These are phyloP conservation scores for Castanospermum australe DNA, from an alignment of 306 rosid species.

Conservation along the genomic window DNA sequence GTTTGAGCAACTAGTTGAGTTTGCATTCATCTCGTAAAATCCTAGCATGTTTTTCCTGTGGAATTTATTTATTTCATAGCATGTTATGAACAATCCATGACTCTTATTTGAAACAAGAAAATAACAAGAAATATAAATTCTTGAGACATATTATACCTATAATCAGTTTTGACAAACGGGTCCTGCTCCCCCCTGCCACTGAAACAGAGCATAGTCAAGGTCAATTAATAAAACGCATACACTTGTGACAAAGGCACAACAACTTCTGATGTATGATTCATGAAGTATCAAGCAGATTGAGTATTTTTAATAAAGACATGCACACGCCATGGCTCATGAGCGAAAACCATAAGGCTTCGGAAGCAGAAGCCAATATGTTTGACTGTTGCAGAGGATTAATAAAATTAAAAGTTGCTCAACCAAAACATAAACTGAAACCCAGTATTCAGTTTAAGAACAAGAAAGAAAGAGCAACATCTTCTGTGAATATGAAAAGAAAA, in stretches of 20 bases:
- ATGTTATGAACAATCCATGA: not conserved
- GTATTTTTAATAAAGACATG: not conserved
- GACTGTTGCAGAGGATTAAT: too few species aligned
- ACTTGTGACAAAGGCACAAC: not conserved
- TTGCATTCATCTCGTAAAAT: not conserved
- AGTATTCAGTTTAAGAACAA: not conserved
- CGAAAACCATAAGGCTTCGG: not conserved
- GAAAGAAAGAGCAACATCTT: not conserved
- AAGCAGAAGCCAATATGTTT: too few species aligned
- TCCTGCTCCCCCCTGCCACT: constrained; percentile 24
- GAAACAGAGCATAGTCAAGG: constrained; percentile 18
- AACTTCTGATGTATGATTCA: not conserved
- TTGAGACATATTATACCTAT: constrained; percentile 23
- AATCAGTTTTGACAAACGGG: constrained; percentile 13
- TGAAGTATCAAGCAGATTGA: not conserved
- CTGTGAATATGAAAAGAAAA: not conserved
- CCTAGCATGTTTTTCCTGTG: not conserved
- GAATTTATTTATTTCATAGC: not conserved
- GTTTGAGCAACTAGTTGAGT: not conserved
- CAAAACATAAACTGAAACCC: not conserved
- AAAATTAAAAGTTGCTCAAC: too few species aligned
- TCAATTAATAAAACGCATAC: not conserved
- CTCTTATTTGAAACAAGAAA: not conserved
- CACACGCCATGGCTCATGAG: not conserved
- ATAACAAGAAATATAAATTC: not conserved